Base-by-base conservation (phyloP, 345 rosid genomes). In the Lumnitzera racemosa region DNA sequence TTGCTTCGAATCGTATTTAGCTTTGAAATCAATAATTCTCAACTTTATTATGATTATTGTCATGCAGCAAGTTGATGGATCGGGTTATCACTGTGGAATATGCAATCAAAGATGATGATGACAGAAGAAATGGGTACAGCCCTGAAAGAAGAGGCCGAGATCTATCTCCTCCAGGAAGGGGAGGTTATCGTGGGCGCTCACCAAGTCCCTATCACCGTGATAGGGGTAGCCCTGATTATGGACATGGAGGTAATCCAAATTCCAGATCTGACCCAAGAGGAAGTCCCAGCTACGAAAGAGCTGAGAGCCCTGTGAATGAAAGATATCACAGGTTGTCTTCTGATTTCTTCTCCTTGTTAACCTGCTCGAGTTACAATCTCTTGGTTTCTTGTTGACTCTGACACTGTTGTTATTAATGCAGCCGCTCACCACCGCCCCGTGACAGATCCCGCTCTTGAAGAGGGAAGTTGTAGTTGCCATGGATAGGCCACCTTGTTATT, bases 201-300 rank as follows among this genome's bases (percentile, higher is more conserved):
- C 89, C 95, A 24, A 88, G 92, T 73, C 97, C 97, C 5, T 86
- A 84, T 66, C 82, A 76, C 14, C 86, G 89, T 62, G 97, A 86
- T 51, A 79, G 96, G 65, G 97, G 87, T 2, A 94, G 95, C 73
- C 99, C 97, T 57, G 97, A 94, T 66, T 87, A 94, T 73, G 97
- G 97, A 9, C 90, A 79, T 66, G 95, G 95, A 49, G 72, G 81
- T 15, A 78, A 83, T 67, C 85, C 76, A 50, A 77, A 70, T 60
- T 76, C 86, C 0, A 64, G 72, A 55, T 75, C 78, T 59, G 76
- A 73, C 61, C 70, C 72, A 36, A 81, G 72, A 57, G 77, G 64
- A 3, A 88, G 89, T 70, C 87, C 81, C 46, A 57, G 53, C 55
- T 79, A 78, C 24, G 86, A 67, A 58, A 82, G 82, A 63, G 91